A percentile compares a stretch with the other conserved stretches of the same genome.
Evolutionary conservation across 2,329 filamentous ascomycete species (phyloP).

Genomic region (Coccinonectria pachysandricola): DNA sequence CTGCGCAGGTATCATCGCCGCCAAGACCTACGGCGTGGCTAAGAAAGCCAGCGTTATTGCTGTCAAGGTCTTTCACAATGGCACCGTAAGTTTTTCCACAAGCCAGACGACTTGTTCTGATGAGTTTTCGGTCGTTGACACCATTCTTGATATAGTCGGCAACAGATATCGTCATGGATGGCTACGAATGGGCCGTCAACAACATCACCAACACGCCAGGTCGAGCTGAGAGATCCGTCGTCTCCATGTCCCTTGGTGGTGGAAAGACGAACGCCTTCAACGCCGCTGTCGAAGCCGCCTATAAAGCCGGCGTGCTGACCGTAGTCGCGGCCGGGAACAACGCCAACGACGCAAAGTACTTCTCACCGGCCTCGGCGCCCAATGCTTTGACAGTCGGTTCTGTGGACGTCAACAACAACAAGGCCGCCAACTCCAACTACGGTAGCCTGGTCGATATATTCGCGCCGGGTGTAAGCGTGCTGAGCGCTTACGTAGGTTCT

Average conservation of each 20-base stretch:
- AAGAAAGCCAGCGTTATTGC: slow-evolving; percentile 32
- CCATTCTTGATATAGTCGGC: too few species aligned
- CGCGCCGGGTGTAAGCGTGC: slow-evolving; percentile 36
- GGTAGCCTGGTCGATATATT: slow-evolving; percentile 39
- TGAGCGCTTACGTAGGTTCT: slow-evolving; percentile 35
- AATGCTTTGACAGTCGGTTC: slow-evolving; percentile 45
- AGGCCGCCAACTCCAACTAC: slow-evolving; percentile 39
- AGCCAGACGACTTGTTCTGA: too few species aligned
- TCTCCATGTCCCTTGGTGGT: slow-evolving; percentile 47
- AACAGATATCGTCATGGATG: slow-evolving; percentile 19
- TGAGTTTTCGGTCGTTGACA: too few species aligned
- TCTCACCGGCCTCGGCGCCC: slow-evolving; percentile 38
- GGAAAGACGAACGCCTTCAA: slow-evolving; percentile 36
- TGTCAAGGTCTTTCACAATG: slow-evolving; percentile 34
- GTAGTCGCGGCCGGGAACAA: slow-evolving; percentile 47
- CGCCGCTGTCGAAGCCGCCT: slow-evolving; percentile 36
- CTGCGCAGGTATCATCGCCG: slow-evolving; percentile 34
- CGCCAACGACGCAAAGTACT: slow-evolving; percentile 26
- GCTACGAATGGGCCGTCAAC: slow-evolving; percentile 29
- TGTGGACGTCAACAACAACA: slow-evolving; percentile 27
- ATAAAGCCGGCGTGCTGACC: slow-evolving; percentile 36
- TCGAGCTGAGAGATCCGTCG: slow-evolving; percentile 33
- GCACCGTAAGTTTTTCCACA: slow-evolving; percentile 6
- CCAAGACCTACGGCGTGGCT: slow-evolving; percentile 34
- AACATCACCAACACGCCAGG: slow-evolving; percentile 29